These are phyloP conservation scores for Erysiphe pulchra DNA, from an alignment of 2,329 filamentous ascomycete species.

Conservation along the genomic window DNA sequence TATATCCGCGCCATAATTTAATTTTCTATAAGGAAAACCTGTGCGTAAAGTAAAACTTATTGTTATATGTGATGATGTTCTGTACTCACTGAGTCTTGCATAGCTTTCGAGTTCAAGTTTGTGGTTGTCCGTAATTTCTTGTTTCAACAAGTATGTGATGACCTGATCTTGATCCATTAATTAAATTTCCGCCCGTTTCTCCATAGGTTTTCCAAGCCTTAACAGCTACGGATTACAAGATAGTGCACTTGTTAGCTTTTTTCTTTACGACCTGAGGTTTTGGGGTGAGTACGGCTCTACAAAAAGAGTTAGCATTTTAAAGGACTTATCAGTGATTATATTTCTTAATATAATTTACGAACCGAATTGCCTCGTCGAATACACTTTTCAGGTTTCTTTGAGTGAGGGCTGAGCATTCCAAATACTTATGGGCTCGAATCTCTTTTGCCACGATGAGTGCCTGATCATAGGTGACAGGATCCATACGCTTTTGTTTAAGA, in stretches of 20 bases:
- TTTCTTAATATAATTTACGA: constrained; percentile 15
- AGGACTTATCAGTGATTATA: neutral
- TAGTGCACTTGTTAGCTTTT: constrained; percentile 42
- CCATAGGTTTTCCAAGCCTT: too few species aligned
- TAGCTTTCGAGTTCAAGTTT: too few species aligned
- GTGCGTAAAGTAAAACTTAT: too few species aligned
- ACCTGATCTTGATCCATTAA: too few species aligned
- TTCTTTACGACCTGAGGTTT: constrained; percentile 28
- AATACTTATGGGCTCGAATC: constrained; percentile 87
- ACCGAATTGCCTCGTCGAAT: constrained; percentile 97
- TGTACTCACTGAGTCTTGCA: too few species aligned
- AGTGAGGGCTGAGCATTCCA: constrained; percentile 91
- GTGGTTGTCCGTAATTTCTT: too few species aligned
- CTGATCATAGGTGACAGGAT: constrained; percentile 87
- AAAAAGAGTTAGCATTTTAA: constrained; percentile 4
- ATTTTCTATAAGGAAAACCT: too few species aligned
- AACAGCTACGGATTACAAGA: constrained; percentile 22
- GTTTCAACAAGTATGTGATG: too few species aligned
- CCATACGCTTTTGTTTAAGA: constrained; percentile 79
- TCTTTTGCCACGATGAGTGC: constrained; percentile 74
- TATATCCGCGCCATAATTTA: too few species aligned
- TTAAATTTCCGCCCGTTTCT: too few species aligned
- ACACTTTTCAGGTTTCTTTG: constrained; percentile 96
- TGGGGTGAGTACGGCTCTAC: constrained; percentile 46
- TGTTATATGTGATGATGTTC: too few species aligned